Evolutionary conservation across 768 basidiomycete genomes (phyloP), one percentile per base, ranked within the genome.

Genomic region (Tylopilus sp.): DNA sequence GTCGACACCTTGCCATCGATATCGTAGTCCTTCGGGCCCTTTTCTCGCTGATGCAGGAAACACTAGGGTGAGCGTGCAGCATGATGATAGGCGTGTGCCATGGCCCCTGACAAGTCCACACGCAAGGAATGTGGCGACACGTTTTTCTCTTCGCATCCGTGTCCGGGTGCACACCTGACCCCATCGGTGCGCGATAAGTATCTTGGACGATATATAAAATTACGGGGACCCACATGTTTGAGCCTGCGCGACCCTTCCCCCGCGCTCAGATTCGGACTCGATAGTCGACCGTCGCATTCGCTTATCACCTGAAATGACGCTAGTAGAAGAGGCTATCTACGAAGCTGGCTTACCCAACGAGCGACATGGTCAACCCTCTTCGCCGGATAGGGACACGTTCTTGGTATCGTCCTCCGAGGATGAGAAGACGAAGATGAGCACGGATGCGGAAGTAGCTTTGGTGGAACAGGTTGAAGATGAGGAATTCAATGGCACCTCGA

Each of bases 141-240:
- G 4, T 40, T 41, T 6, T 31, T 21, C 35, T 12, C 36, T 33
- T 25, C 33, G 13, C 38, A 13, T n/a, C 36, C 42, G n/a, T 15
- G 31, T 38, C 47, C 41, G 12, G 51, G 7, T 30, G 41, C 25
- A 35, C 50, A 36, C 51, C 36, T 47, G 51, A 47, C 48, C 40
- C 36, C 30, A n/a, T 15, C 20, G 7, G 17, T 26, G 5, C 11
- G 35, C 51, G 53, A 63, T 51, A 51, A 60, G 61, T 43, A 15
- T 45, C 33, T 31, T 31, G 39, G 44, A n/a, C 11, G 9, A 21
- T 40, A 20, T 50, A 40, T 49, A 46, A 48, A 48, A 9, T 3
- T 13, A 15, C 13, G 13, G 10, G 10, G 18, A 9, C 36, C 13
- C 28, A 3, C 44, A 39, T 20, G 23, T 3, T 31, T 17, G 42